Conservation (phyloP, 1,139 yeast genomes). For the Casaregolazyma suthepensis region DNA sequence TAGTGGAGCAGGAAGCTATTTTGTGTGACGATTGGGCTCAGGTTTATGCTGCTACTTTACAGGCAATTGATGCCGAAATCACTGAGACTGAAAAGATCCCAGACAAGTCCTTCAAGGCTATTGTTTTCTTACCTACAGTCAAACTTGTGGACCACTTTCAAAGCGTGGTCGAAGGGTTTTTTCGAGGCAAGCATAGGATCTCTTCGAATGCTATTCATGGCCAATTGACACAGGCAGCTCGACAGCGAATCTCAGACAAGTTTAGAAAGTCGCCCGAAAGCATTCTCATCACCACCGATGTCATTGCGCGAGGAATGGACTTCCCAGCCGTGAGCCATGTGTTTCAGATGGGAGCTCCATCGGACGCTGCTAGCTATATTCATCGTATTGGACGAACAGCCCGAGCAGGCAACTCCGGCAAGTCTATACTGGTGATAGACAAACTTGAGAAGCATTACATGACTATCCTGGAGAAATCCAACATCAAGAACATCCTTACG, state of each 20-base stretch:
- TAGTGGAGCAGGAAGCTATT: conserved; percentile 61
- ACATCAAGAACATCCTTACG: conserved; percentile 4
- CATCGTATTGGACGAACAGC: conserved; percentile 97
- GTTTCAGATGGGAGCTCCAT: conserved; percentile 70
- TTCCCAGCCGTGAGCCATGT: conserved; percentile 82
- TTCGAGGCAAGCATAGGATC: conserved; percentile 16
- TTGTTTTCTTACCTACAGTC: conserved; percentile 78
- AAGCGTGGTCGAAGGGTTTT: conserved; percentile 28
- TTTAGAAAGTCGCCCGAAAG: conserved; percentile 51
- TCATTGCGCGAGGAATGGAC: conserved; percentile 96
- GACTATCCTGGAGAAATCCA: neutral
- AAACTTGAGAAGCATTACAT: conserved; percentile 20
- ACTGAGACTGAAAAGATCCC: conserved; percentile 17
- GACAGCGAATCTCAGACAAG: conserved; percentile 51
- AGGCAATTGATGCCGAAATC: conserved; percentile 22
- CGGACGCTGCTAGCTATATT: conserved; percentile 69
- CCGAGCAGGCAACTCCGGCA: conserved; percentile 80
- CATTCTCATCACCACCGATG: conserved; percentile 78
- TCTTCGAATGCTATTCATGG: conserved; percentile 51
- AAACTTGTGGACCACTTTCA: conserved; percentile 55
- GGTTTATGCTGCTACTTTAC: conserved; percentile 29
- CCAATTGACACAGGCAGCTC: conserved; percentile 55
- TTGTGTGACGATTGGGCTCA: conserved; percentile 41
- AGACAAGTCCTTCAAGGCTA: conserved; percentile 54
- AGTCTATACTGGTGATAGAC: conserved; percentile 28